Evolutionary conservation across 1,284 basidiomycete genomes (phyloP).

Genomic region (Athelia psychrophila): DNA sequence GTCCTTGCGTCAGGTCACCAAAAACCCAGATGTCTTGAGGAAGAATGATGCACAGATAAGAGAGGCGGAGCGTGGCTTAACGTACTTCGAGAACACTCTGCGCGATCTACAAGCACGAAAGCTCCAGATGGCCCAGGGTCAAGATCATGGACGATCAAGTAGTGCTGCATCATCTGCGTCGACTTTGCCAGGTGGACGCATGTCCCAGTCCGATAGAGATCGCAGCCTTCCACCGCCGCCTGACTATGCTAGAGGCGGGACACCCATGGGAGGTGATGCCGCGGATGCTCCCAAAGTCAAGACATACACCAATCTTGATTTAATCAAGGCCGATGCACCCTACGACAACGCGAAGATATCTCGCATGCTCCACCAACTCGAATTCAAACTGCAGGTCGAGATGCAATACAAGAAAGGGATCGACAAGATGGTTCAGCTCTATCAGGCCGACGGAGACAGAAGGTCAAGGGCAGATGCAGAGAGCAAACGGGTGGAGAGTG

Average conservation of each 20-base stretch:
- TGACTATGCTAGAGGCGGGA: constrained; percentile 39
- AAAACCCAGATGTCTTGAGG: constrained; percentile 84
- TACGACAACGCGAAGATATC: constrained; percentile 96
- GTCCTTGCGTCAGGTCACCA: constrained; percentile 78
- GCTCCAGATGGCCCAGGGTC: constrained; percentile 59
- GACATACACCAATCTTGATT: constrained; percentile 78
- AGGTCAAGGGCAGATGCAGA: constrained; percentile 90
- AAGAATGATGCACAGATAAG: constrained; percentile 84
- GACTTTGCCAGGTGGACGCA: constrained; percentile 19
- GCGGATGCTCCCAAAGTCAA: constrained; percentile 48
- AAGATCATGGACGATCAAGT: constrained; percentile 52
- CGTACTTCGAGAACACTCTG: constrained; percentile 87
- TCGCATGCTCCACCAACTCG: constrained; percentile 97
- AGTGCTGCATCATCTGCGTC: constrained; percentile 33
- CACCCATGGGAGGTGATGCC: constrained; percentile 26
- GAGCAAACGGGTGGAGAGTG: constrained; percentile 90
- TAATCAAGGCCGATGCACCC: constrained; percentile 97
- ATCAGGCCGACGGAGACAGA: constrained; percentile 95
- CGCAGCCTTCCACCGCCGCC: constrained; percentile 30
- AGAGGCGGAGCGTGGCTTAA: constrained; percentile 82
- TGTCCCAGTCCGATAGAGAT: constrained; percentile 28
- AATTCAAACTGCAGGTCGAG: constrained; percentile 99
- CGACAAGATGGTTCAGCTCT: constrained; percentile 97
- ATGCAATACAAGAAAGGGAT: constrained; percentile 98
- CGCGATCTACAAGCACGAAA: constrained; percentile 81